Evolutionary conservation across 371 early-diverging fungal genomes (phyloP).

Genomic region (Mortierella sp.): DNA sequence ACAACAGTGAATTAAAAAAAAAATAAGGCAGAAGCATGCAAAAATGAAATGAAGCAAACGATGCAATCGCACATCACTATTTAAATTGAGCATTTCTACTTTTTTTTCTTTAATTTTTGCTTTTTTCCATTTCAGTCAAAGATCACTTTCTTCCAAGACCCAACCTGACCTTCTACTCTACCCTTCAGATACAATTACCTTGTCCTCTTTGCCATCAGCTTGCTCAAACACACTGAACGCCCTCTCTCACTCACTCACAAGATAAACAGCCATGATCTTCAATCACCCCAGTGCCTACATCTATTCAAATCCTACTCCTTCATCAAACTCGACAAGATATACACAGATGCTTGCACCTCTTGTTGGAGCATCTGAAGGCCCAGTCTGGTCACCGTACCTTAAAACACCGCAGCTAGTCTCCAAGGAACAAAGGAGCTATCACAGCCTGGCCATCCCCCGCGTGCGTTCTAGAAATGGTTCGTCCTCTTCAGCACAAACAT

Average conservation of each 20-base stretch:
- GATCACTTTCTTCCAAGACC: too few relatives aligned
- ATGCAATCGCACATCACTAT: too few relatives aligned
- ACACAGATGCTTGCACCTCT: slow-evolving; percentile 12
- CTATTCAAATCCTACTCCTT: slow-evolving; percentile 12
- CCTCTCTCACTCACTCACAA: too few relatives aligned
- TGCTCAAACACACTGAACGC: background rate
- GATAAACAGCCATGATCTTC: slow-evolving; percentile 28
- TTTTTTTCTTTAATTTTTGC: background rate
- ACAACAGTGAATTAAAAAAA: too few relatives aligned
- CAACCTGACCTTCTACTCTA: too few relatives aligned
- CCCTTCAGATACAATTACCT: too few relatives aligned
- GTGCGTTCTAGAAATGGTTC: slow-evolving; percentile 4
- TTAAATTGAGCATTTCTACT: background rate
- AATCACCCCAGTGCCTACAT: slow-evolving; percentile 35
- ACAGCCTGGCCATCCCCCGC: background rate
- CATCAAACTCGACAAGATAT: background rate
- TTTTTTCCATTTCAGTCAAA: background rate
- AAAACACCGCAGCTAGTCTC: background rate
- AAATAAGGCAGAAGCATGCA: too few relatives aligned
- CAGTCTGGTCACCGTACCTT: slow-evolving; percentile 34
- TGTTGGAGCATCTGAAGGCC: slow-evolving; percentile 41
- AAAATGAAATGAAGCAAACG: too few relatives aligned
- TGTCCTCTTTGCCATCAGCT: background rate
- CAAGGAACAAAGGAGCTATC: background rate
- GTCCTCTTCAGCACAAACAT: background rate